Evolutionary conservation across 768 basidiomycete genomes (phyloP), one percentile per base, ranked within the genome.

Genomic region (Rhodotorula toruloides): DNA sequence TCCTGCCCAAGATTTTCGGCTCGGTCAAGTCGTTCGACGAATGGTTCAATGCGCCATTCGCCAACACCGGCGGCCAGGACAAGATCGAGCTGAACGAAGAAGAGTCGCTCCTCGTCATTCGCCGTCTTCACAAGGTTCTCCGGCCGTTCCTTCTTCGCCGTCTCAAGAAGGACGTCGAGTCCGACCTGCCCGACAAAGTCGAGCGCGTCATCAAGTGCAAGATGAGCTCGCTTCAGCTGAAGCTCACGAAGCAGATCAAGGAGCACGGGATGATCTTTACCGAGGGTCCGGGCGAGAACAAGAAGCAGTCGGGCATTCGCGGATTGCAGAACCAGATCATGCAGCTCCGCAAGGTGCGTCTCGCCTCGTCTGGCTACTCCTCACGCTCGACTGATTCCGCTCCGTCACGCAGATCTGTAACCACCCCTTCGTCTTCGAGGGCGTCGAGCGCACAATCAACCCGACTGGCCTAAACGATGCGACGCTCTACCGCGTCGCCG

Each of bases 31-130:
- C 92, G 29, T 98, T 99, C 77, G 96, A 98, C 74, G 96, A 98
- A 76, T 99, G 96, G 96, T 99, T 98, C 83, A 98, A 97, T 80
- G 96, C 94, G 3, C 96, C 96, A 0, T 99, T 99, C 72, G 94
- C 96, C 65, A 97, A 91, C 78, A 91, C 92, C n/a, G 94, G 94
- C 37, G 89, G 90, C 0, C 88, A 89, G 14, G 96, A 99, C 80
- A 96, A 94, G 84, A 94, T 98, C 76, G 92, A 96, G 81, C 78
- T 98, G 81, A 96, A 94, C 79, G 96, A 99, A 88, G 96, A 98
- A 88, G 96, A 99, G 81, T 89, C 91, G 6, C 82, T 98, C 43
- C 87, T 98, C 62, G 91, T 99, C 75, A 96, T 99, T 76, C 87
- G 93, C 61, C 93, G 96, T 75, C 65, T 76, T 16, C 74, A 71